Conservation (phyloP, 495 filamentous ascomycete genomes). For the Lophiostoma macrostomum region DNA sequence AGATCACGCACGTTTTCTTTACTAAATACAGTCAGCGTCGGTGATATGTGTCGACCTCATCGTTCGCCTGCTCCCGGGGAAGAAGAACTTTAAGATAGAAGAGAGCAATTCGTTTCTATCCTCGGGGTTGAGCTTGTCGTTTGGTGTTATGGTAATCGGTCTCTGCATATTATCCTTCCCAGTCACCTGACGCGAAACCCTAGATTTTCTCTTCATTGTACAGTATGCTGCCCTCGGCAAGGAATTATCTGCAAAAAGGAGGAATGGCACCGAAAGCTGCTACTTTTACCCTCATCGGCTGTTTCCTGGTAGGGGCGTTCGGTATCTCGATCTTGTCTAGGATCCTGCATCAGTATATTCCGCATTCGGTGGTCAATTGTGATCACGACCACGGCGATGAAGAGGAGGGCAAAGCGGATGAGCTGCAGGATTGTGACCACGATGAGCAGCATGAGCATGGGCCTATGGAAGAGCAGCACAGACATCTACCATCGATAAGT, state of each 20-base stretch:
- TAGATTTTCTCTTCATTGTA: constrained; percentile 92
- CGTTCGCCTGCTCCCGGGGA: constrained; percentile 65
- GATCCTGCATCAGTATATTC: constrained; percentile 76
- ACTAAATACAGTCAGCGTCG: constrained; percentile 54
- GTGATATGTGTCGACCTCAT: constrained; percentile 85
- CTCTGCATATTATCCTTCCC: not conserved
- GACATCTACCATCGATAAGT: not conserved
- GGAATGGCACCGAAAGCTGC: constrained; percentile 63
- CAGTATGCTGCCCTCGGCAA: constrained; percentile 87
- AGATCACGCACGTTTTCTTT: not conserved
- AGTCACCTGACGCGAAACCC: constrained; percentile 12
- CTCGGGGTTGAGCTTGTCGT: constrained; percentile 84
- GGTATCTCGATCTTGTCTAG: constrained; percentile 79
- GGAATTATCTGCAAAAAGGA: constrained; percentile 66
- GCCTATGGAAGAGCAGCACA: constrained; percentile 6
- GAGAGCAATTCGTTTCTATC: constrained; percentile 86
- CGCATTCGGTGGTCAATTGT: constrained; percentile 92
- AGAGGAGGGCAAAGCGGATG: constrained; percentile 24
- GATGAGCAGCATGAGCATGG: constrained; percentile 11
- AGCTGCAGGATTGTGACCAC: not conserved
- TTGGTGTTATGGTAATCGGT: constrained; percentile 87
- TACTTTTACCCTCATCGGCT: constrained; percentile 68
- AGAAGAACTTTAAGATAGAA: constrained; percentile 78
- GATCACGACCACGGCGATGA: constrained; percentile 72
- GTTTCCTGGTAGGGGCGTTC: constrained; percentile 77